Base-by-base conservation (phyloP, 805 yeast species). In the Hanseniaspora thailandica region DNA sequence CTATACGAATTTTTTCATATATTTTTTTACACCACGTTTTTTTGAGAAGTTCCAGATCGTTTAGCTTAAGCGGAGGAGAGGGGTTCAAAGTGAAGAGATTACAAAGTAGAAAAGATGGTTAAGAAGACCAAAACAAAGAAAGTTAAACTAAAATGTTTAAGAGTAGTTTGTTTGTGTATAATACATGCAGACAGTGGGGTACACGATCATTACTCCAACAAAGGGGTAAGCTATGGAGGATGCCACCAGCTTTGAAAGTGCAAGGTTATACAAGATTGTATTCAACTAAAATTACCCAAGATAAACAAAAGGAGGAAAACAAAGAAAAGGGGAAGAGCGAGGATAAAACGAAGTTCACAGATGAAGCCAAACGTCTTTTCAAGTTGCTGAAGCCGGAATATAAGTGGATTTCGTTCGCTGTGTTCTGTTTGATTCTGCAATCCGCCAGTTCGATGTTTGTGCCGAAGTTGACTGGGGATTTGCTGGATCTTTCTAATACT, bases 381-480 rank as follows among this genome's bases (percentile, higher is more conserved):
- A 66, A 63, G 31, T 69, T 84, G n/a, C 78, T 84, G 0, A 73
- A 68, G 57, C 76, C 80, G 2, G 88, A 84, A 62, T 62, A 73
- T 5, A 69, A 69, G 52, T 75, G 82, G 3, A 71, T 84, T 60
- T 58, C 72, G 1, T 65, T 75, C 20, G 96, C 96, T 0, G 68
- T 89, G 38, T 58, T 74, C 0, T 75, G 86, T 26, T 10, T 49
- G 34, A 26, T 49, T 33, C 40, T 49, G 3, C 53, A 49, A 12
- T 49, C 53, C 7, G 9, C 53, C 12, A 40, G 46, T 4, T 49
- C 53, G 26, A 83, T 90, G 86, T 68, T 82, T 12, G 71, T 90
- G 41, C 97, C 97, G 7, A 70, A 82, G 44, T 73, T 86, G 23
- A 84, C 90, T 54, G 97, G 97, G 31, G 84, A 84, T 61, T 81